Base-by-base conservation (phyloP, 225 moss, liverwort and hornwort genomes). In the Bryoerythrophyllum caledonicum region DNA sequence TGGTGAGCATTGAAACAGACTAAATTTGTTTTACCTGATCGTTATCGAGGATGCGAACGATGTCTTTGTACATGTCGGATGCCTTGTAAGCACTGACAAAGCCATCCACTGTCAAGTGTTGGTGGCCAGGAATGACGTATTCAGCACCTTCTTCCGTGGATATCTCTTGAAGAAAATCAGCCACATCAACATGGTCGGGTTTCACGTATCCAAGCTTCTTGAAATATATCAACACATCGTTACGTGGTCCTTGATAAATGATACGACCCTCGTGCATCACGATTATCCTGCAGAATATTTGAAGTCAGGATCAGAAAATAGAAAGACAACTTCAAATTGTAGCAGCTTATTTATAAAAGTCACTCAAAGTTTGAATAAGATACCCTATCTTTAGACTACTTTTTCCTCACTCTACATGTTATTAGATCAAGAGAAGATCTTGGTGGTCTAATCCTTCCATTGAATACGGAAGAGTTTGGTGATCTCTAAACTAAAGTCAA, bases 91-190 rank as follows among this genome's bases (percentile, higher is more conserved):
- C 93, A 74, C 76, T 80, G 35, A 84, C 71, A 48, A 93, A 91
- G 52, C 80, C 86, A 13, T 86, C 82, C 30, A 27, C 28, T 34
- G 84, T 86, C 68, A 91, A 66, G 35, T 81, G 91, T 52, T 56
- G 73, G 37, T 73, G 84, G 10, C 82, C 90, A 71, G 89, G 82
- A 78, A 73, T 80, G 65, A 90, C 58, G 76, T 86, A 93, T 49
- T 74, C 87, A 72, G 73, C 44, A 54, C 93, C 93, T 75, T 90
- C 93, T 27, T 70, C 58, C 20, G 91, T 93, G 32, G 90, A 77
- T 56, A 93, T 80, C 77, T 93, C 93, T 77, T 93, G 93, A 76
- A 93, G 80, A 72, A 93, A 93, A 79, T 93, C 93, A 72, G 93
- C 93, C 38, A 93, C 91, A 74, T 93, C 91, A 69, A 91, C 88